phyloP scores from a whole-genome alignment of 2,329 filamentous ascomycete species.

The Dothideomycetidae sp. region DNA sequence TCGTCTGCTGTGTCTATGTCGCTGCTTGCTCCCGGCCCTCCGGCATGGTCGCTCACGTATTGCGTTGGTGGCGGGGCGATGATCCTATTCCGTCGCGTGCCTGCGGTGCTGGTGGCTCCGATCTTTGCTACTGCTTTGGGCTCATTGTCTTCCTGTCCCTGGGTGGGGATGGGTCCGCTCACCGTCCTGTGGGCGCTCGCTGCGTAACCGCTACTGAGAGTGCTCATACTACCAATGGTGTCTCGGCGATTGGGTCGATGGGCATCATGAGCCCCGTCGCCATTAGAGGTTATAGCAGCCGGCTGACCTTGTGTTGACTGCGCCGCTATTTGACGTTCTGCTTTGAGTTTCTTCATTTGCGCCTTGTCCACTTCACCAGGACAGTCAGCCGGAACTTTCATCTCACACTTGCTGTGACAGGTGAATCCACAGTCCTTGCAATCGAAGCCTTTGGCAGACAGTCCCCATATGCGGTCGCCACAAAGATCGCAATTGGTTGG shows the following conservation, averaged over 20 bases:
- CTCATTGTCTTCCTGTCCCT: constrained; percentile 33
- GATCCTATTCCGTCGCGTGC: constrained; percentile 48
- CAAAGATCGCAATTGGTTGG: constrained; percentile 97
- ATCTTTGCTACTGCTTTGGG: constrained; percentile 21
- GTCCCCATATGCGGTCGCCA: constrained; percentile 89
- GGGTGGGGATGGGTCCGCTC: constrained; percentile 36
- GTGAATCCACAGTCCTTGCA: constrained; percentile 95
- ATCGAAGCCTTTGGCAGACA: constrained; percentile 92
- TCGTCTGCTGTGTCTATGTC: constrained; percentile 32
- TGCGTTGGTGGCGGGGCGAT: constrained; percentile 75
- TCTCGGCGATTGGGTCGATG: constrained; percentile 63
- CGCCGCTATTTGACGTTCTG: constrained; percentile 66
- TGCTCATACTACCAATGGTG: constrained; percentile 67
- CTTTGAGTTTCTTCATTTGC: constrained; percentile 86
- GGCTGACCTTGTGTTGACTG: constrained; percentile 31
- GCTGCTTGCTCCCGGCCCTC: constrained; percentile 23
- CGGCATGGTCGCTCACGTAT: constrained; percentile 64
- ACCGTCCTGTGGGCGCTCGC: constrained; percentile 64
- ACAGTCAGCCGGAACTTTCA: constrained; percentile 94
- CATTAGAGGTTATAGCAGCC: constrained; percentile 11
- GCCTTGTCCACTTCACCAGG: constrained; percentile 90
- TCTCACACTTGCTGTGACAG: constrained; percentile 96
- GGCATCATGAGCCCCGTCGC: constrained; percentile 34
- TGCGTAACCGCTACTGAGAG: constrained; percentile 71
- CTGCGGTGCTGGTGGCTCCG: constrained; percentile 12